Percentiles rank a stretch among this genome's conserved stretches.
These are phyloP conservation scores for Cadophora gregata DNA, from an alignment of 2,329 filamentous ascomycete species.

Conservation along the genomic window DNA sequence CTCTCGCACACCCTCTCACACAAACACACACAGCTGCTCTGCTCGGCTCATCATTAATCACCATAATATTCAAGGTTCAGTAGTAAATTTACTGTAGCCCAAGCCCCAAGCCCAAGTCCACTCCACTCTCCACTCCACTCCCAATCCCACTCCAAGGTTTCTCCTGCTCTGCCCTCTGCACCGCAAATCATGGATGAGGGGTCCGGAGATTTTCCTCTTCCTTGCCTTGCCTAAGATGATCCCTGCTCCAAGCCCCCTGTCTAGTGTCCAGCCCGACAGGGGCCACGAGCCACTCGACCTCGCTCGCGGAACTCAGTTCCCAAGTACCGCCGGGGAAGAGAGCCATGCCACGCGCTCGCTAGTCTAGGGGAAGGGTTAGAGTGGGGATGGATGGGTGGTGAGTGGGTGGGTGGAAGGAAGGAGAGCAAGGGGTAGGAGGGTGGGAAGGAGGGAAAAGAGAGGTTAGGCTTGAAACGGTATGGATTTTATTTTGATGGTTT, in stretches of 20 bases:
- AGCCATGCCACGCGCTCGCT: slow-evolving; percentile 3
- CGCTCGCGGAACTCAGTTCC: slow-evolving; percentile 33
- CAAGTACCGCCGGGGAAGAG: slow-evolving; percentile 35
- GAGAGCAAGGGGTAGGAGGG: too few relatives aligned
- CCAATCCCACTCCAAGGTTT: too few relatives aligned
- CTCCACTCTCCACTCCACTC: too few relatives aligned
- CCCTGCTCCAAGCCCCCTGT: background rate
- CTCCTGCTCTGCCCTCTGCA: too few relatives aligned
- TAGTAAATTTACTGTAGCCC: too few relatives aligned
- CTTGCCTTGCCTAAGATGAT: background rate
- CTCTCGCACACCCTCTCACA: too few relatives aligned
- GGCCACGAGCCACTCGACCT: slow-evolving; percentile 6
- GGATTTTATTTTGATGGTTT: background rate
- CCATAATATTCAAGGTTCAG: too few relatives aligned
- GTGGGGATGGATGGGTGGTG: background rate
- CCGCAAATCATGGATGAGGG: slow-evolving; percentile 16
- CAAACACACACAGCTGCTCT: too few relatives aligned
- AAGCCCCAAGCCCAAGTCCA: too few relatives aligned
- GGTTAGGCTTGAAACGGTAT: slow-evolving; percentile 7
- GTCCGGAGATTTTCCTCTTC: slow-evolving; percentile 13
- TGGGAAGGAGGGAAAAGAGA: too few relatives aligned
- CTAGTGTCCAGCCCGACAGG: background rate
- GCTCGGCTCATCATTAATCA: background rate
- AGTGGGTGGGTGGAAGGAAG: background rate
- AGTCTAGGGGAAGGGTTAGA: background rate